These are phyloP conservation scores for Cryptosporidium viatorum DNA, from an alignment of 169 alveolate species.

Conservation along the genomic window DNA sequence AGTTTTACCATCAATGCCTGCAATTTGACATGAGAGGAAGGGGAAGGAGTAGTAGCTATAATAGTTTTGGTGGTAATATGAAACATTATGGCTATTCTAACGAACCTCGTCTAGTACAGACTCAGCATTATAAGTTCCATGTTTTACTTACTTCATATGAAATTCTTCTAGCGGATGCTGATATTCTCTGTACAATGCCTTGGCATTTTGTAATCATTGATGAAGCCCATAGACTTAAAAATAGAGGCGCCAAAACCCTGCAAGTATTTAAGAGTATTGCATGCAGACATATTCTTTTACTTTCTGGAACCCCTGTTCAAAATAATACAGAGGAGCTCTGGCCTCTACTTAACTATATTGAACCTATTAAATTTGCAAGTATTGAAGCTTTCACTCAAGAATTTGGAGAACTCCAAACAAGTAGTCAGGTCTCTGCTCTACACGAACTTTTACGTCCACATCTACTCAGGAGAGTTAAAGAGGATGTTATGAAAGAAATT, in stretches of 20 bases:
- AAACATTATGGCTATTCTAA: conserved; percentile 48
- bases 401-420: conserved; percentile 86
- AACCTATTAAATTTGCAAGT: conserved; percentile 85
- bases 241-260: conserved; percentile 88
- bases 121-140: conserved; percentile 84
- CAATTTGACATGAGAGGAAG: conserved; percentile 82
- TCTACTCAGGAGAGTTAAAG: conserved; percentile 89
- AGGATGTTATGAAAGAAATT: conserved; percentile 89
- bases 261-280: conserved; percentile 86
- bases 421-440: conserved; percentile 84
- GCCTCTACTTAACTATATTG: conserved; percentile 88
- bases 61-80: conserved; percentile 38
- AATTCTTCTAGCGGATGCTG: conserved; percentile 86
- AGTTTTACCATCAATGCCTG: conserved; percentile 82
- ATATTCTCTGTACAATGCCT: conserved; percentile 85
- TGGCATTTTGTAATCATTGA: conserved; percentile 88
- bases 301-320: conserved; percentile 93
- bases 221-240: conserved; percentile 93
- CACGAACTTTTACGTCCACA: conserved; percentile 87
- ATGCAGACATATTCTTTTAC: conserved; percentile 85
- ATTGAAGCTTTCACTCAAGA: conserved; percentile 82
- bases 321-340: conserved; percentile 92
- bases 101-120: conserved; percentile 79
- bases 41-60: conserved; percentile 79
- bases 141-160: conserved; percentile 89